phyloP scores from a whole-genome alignment of 306 rosid species.

The Cucumis melo region DNA sequence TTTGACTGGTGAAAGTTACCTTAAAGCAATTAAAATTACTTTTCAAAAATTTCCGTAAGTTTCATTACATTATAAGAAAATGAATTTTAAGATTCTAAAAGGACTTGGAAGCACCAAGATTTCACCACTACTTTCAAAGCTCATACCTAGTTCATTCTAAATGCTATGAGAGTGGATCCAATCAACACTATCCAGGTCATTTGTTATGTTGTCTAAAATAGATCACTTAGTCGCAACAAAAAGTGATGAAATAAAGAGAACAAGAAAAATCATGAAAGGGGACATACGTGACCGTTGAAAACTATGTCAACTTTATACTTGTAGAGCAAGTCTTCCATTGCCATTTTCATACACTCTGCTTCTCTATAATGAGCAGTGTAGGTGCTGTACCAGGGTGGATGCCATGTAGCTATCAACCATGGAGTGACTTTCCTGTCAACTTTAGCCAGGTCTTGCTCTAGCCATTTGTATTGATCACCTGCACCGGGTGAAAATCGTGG shows the following conservation, averaged over 20 bases:
- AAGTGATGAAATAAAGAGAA: not conserved
- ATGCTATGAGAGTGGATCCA: not conserved
- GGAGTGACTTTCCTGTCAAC: slow-evolving; percentile 73
- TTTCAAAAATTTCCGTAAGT: not conserved
- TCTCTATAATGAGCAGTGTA: slow-evolving; percentile 76
- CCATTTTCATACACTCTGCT: slow-evolving; percentile 84
- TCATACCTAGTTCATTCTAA: not conserved
- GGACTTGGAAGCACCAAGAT: not conserved
- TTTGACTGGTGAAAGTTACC: not conserved
- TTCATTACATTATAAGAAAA: not conserved
- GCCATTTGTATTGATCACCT: slow-evolving; percentile 82
- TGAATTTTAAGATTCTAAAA: not conserved
- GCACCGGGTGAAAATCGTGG: not conserved
- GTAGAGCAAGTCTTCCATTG: slow-evolving; percentile 70
- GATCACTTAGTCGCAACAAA: not conserved
- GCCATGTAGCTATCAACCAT: slow-evolving; percentile 89
- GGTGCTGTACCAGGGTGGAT: slow-evolving; percentile 89
- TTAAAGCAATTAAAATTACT: not conserved
- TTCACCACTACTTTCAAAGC: not conserved
- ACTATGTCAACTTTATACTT: slow-evolving; percentile 57
- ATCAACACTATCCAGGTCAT: not conserved
- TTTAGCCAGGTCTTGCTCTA: slow-evolving; percentile 59
- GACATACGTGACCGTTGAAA: slow-evolving; percentile 81
- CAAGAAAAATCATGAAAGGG: slow-evolving; percentile 5
- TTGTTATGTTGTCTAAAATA: not conserved